Conservation (phyloP, 2,329 filamentous ascomycete genomes). For the Talaromyces piceae region DNA sequence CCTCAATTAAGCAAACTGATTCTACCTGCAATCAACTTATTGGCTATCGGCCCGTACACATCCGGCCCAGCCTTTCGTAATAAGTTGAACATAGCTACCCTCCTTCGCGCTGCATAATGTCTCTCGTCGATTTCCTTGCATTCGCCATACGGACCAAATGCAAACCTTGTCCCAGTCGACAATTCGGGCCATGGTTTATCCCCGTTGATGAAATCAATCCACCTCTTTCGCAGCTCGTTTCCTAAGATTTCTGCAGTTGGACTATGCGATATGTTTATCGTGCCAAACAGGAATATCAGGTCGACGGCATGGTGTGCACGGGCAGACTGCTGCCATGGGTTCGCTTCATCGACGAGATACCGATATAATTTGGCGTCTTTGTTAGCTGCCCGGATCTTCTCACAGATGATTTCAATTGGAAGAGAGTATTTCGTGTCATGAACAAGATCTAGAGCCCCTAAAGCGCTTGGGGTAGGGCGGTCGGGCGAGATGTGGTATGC, state of each 20-base stretch:
- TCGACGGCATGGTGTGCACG: slow-evolving; percentile 44
- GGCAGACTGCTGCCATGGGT: slow-evolving; percentile 42
- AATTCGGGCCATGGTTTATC: slow-evolving; percentile 28
- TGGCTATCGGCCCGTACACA: slow-evolving; percentile 25
- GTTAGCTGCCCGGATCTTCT: slow-evolving; percentile 19
- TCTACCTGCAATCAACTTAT: slow-evolving; percentile 31
- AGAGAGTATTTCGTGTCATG: slow-evolving; percentile 25
- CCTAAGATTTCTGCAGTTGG: slow-evolving; percentile 27
- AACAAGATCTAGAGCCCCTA: slow-evolving; percentile 33
- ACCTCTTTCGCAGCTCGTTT: slow-evolving; percentile 32
- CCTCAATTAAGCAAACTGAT: slow-evolving; percentile 35
- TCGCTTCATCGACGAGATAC: slow-evolving; percentile 40
- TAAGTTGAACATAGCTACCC: slow-evolving; percentile 23
- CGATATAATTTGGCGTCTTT: slow-evolving; percentile 24
- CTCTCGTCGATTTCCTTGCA: slow-evolving; percentile 24
- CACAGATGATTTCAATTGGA: slow-evolving; percentile 23
- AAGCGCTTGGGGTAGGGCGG: slow-evolving; percentile 33
- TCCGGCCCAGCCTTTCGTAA: slow-evolving; percentile 23
- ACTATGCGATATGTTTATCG: slow-evolving; percentile 31
- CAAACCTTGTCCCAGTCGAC: slow-evolving; percentile 21
- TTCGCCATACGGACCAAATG: slow-evolving; percentile 35
- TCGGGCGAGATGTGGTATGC: slow-evolving; percentile 36
- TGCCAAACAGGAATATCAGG: slow-evolving; percentile 39
- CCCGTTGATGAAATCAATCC: slow-evolving; percentile 34
- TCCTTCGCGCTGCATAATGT: slow-evolving; percentile 27